These are phyloP conservation scores for Bruguiera parviflora DNA, from an alignment of 345 rosid species.

Conservation along the genomic window DNA sequence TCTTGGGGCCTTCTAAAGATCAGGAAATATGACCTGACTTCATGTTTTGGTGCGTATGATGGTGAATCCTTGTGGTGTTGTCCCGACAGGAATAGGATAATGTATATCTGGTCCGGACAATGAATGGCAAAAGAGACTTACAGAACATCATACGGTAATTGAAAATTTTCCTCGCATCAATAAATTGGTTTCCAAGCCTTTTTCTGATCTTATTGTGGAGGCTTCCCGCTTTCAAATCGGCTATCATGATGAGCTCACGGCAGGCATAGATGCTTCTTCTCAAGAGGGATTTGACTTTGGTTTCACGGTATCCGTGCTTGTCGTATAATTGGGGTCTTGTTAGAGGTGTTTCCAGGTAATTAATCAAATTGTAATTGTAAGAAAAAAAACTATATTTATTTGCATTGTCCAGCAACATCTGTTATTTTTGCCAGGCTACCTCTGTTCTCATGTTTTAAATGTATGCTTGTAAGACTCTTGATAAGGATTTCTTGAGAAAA, in stretches of 20 bases:
- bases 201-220: not conserved
- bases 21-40: no score
- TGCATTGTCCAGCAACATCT: not conserved
- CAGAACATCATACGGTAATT: conserved; percentile 41
- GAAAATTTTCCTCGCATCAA: not conserved
- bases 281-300: conserved; percentile 80
- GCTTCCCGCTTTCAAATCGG: conserved; percentile 41
- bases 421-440: no score
- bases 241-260: conserved; percentile 70
- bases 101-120: conserved; percentile 29
- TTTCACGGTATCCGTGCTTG: conserved; percentile 53
- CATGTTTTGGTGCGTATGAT: conserved; percentile 27
- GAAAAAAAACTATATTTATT: not conserved
- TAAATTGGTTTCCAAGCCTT: not conserved
- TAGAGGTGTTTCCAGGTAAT: conserved; percentile 75
- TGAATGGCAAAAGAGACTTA: conserved; percentile 43
- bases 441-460: no score
- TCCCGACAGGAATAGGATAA: conserved; percentile 39
- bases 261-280: conserved; percentile 69
- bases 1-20: no score
- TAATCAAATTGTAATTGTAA: not conserved
- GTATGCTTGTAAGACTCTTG: no score
- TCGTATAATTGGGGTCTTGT: conserved; percentile 67
- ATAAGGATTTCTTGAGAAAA: no score
- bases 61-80: conserved; percentile 43